Conservation (phyloP, 345 rosid species). For the Cardamine resedifolia region DNA sequence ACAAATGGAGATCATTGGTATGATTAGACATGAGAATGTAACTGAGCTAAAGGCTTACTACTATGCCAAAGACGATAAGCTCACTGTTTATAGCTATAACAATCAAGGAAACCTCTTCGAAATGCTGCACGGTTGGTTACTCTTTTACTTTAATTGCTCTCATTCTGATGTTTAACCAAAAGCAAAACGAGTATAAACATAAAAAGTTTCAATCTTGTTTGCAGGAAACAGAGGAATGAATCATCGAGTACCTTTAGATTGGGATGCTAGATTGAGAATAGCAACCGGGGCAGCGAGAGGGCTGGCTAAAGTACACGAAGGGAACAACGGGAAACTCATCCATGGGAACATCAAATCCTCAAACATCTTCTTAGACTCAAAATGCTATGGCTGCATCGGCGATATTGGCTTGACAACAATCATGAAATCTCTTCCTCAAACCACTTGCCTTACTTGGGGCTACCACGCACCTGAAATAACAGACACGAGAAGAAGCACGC, state of each 20-base stretch:
- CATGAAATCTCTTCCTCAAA: conserved; percentile 65
- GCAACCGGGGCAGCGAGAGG: conserved; percentile 83
- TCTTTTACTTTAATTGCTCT: not conserved
- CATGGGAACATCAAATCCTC: conserved; percentile 86
- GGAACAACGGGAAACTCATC: conserved; percentile 57
- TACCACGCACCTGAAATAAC: conserved; percentile 92
- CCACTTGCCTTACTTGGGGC: conserved; percentile 64
- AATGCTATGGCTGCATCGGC: conserved; percentile 60
- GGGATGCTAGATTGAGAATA: conserved; percentile 70
- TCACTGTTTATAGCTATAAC: conserved; percentile 76
- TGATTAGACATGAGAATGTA: conserved; percentile 73
- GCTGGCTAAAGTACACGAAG: conserved; percentile 57
- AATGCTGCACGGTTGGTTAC: conserved; percentile 66
- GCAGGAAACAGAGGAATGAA: conserved; percentile 51
- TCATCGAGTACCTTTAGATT: conserved; percentile 49
- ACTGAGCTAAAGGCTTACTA: conserved; percentile 84
- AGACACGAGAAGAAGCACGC: conserved; percentile 79
- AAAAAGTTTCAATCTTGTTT: not conserved
- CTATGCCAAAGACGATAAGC: conserved; percentile 86
- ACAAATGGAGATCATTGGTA: conserved; percentile 86
- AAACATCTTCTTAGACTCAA: conserved; percentile 70
- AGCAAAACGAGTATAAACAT: conserved; percentile 1
- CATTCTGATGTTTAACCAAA: not conserved
- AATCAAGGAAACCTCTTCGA: conserved; percentile 68
- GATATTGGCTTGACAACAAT: conserved; percentile 67